Evolutionary conservation across 2,329 filamentous ascomycete genomes (phyloP), one percentile per base, ranked within the genome.

Genomic region (Colletotrichum spaethianum): DNA sequence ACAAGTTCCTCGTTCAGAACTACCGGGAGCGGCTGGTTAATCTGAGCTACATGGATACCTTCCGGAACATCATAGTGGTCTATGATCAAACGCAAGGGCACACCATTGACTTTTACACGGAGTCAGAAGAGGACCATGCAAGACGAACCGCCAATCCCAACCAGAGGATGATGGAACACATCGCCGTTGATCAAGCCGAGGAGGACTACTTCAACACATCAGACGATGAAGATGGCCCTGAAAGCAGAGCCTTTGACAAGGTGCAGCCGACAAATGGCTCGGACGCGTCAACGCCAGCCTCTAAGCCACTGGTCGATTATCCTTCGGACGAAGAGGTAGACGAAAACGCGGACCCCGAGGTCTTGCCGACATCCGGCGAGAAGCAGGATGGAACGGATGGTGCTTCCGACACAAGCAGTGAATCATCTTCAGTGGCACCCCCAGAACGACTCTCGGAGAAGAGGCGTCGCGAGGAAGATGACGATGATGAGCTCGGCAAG

Each of bases 201-300:
- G 96, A 98, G 77, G 94, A 96, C 53, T 99, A 98, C 81, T 98
- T 97, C 88, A 96, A 97, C 77, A 91, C 90, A 0, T 94, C 93
- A 0, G 95, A 98, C 76, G 86, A 91, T 73, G 84, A 86, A 74
- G 76, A 83, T 68, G 75, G 76, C 64, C 75, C 81, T 76, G 80
- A 83, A 74, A 75, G 77, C 75, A 77, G 77, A 62, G 73, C 78
- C 23, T 79, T 77, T 55, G 80, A 78, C 66, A 83, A 79, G 69
- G 76, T 77, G 11, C 75, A 81, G 3, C 75, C 86, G 14, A 81
- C 86, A 8, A 95, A 95, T 75, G 93, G 91, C 31, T 87, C 78
- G 26, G 53, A 62, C 20, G 33, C 64, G n/a, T 74, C 88, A 18
- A 89, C 90, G 26, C 86, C 91, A 0, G 82, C 89, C 11, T 82